Conservation (phyloP, 768 basidiomycete species). For the Russula lepida region DNA sequence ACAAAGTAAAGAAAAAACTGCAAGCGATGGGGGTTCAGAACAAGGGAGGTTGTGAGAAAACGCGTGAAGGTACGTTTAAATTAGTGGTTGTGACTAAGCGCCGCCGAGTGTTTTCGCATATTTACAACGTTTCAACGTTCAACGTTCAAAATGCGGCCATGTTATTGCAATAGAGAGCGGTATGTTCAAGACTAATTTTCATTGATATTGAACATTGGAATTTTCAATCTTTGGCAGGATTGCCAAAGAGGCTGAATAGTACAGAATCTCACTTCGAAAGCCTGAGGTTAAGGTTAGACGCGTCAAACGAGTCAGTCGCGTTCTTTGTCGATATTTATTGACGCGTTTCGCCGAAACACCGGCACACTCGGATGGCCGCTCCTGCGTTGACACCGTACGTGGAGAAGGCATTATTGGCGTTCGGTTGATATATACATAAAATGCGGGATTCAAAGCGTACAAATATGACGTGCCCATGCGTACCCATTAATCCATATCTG, state of each 20-base stretch:
- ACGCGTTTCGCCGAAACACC: neutral
- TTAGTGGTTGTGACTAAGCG: conserved; percentile 16
- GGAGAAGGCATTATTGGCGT: neutral
- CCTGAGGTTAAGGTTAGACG: conserved; percentile 13
- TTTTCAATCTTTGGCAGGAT: neutral
- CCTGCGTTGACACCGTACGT: neutral
- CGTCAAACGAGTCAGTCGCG: conserved; percentile 12
- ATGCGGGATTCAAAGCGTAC: neutral
- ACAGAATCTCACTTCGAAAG: neutral
- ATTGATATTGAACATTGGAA: neutral
- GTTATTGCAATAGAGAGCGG: neutral
- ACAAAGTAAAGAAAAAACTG: neutral
- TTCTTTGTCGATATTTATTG: conserved; percentile 17
- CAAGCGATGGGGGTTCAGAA: neutral
- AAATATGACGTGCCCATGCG: neutral
- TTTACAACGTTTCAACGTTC: conserved; percentile 6
- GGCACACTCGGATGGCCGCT: neutral
- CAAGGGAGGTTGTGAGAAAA: neutral
- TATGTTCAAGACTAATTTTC: neutral
- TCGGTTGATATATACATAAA: neutral
- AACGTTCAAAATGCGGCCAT: neutral
- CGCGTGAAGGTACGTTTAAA: too few relatives aligned
- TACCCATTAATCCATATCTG: conserved; percentile 24
- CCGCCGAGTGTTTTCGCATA: conserved; percentile 4
- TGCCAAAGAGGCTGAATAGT: neutral